A percentile compares a stretch with the other conserved stretches of the same genome.
phyloP scores from a whole-genome alignment of 2,329 filamentous ascomycete genomes.

The Metarhizium guizhouense region DNA sequence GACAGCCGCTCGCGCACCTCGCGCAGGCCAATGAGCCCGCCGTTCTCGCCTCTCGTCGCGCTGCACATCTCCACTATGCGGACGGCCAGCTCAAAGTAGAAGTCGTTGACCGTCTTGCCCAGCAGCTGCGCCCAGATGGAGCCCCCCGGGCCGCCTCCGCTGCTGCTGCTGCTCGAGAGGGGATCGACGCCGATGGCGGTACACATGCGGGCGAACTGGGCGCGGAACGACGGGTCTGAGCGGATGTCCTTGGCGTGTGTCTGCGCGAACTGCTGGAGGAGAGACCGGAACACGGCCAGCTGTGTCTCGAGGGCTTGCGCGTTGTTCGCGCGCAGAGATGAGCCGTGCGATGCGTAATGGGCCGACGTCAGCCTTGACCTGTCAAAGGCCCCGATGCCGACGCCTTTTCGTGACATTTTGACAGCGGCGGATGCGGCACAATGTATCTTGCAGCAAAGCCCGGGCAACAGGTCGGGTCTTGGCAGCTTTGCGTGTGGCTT shows the following conservation, averaged over 20 bases:
- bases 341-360: constrained; percentile 86
- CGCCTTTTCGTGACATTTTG: constrained; percentile 65
- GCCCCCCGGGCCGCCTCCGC: constrained; percentile 19
- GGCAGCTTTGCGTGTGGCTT: too few species aligned
- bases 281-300: constrained; percentile 88
- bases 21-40: constrained; percentile 75
- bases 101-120: constrained; percentile 88
- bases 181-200: constrained; percentile 94
- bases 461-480: background rate
- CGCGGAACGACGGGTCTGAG: constrained; percentile 87
- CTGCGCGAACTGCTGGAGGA: constrained; percentile 89
- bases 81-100: constrained; percentile 97
- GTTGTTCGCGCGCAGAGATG: constrained; percentile 74
- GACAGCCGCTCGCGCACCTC: constrained; percentile 73
- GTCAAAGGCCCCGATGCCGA: constrained; percentile 85
- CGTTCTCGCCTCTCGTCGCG: constrained; percentile 80
- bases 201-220: constrained; percentile 98
- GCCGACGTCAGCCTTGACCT: constrained; percentile 75
- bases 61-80: constrained; percentile 88
- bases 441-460: background rate
- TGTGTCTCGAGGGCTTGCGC: constrained; percentile 83
- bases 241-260: constrained; percentile 95
- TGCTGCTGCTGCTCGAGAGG: constrained; percentile 46
- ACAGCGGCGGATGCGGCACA: background rate
- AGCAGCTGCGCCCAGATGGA: constrained; percentile 91